A percentile compares a stretch with the other conserved stretches of the same genome.
Conservation (phyloP, 805 yeast species). For the Saccharomyces cerevisiae region DNA sequence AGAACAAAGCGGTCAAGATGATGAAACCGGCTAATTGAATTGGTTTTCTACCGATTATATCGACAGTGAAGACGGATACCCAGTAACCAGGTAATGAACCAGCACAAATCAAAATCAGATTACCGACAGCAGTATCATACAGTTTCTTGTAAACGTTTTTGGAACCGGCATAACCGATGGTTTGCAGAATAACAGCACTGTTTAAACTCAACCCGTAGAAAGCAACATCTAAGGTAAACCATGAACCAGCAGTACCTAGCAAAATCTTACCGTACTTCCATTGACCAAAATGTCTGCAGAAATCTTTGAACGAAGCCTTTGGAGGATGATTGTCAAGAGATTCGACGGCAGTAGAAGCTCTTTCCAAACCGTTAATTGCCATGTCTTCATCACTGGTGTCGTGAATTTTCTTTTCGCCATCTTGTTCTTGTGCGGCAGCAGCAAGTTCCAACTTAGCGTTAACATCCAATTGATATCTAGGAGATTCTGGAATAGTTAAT, state of each 20-base stretch:
- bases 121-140: conserved; percentile 82
- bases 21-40: conserved; percentile 71
- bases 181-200: conserved; percentile 66
- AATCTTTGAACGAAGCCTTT: conserved; percentile 74
- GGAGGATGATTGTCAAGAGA: conserved; percentile 41
- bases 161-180: conserved; percentile 77
- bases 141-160: conserved; percentile 60
- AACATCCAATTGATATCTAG: conserved; percentile 81
- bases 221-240: conserved; percentile 88
- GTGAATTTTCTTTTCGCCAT: not conserved
- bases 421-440: conserved; percentile 8
- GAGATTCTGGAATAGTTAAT: conserved; percentile 91
- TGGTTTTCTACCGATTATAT: conserved; percentile 76
- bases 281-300: conserved; percentile 62
- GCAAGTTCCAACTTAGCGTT: conserved; percentile 39
- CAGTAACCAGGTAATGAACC: conserved; percentile 95
- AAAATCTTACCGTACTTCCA: conserved; percentile 83
- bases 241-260: conserved; percentile 82
- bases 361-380: conserved; percentile 8
- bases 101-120: conserved; percentile 85
- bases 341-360: conserved; percentile 40
- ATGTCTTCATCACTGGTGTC: not conserved
- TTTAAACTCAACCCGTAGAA: conserved; percentile 83
- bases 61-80: conserved; percentile 73
- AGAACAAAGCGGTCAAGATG: conserved; percentile 62